Percentiles rank a stretch among this genome's conserved stretches.
These are phyloP conservation scores for Fusarium sp. DNA, from an alignment of 2,329 filamentous ascomycete species.

Conservation along the genomic window DNA sequence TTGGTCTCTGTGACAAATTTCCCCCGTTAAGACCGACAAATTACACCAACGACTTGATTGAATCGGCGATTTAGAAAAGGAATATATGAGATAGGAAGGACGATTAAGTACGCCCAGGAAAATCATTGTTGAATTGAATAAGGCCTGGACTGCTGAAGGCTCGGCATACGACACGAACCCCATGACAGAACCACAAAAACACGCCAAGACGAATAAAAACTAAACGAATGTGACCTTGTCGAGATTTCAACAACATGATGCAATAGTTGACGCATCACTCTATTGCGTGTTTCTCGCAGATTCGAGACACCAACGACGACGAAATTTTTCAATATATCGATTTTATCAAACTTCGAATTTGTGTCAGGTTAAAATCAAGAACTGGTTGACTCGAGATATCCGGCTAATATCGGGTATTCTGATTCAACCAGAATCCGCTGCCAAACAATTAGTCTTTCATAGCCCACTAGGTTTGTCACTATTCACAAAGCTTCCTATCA, in stretches of 20 bases:
- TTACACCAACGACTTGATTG: fast-evolving
- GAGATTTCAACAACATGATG: constrained; percentile 1
- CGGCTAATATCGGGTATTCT: no score
- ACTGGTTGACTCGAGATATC: no score
- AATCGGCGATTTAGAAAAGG: background rate
- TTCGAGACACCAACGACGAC: background rate
- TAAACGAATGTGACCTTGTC: background rate
- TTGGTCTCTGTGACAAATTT: background rate
- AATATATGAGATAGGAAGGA: background rate
- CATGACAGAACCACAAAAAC: constrained; percentile 3
- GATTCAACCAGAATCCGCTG: no score
- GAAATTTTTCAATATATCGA: background rate
- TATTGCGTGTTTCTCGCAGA: background rate
- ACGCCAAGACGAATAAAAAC: background rate
- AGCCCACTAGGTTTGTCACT: no score
- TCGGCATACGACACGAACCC: constrained; percentile 22
- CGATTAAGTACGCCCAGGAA: background rate
- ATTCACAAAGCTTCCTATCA: background rate
- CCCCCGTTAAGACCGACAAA: background rate
- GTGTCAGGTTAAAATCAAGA: no score
- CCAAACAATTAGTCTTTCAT: no score
- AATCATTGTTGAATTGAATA: background rate
- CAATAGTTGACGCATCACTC: background rate
- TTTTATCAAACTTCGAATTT: no score
- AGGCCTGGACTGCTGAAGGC: background rate